Percentiles rank a stretch among this genome's conserved stretches.
Conservation (phyloP, 2,329 filamentous ascomycete genomes). For the Lachnellula hyalina region DNA sequence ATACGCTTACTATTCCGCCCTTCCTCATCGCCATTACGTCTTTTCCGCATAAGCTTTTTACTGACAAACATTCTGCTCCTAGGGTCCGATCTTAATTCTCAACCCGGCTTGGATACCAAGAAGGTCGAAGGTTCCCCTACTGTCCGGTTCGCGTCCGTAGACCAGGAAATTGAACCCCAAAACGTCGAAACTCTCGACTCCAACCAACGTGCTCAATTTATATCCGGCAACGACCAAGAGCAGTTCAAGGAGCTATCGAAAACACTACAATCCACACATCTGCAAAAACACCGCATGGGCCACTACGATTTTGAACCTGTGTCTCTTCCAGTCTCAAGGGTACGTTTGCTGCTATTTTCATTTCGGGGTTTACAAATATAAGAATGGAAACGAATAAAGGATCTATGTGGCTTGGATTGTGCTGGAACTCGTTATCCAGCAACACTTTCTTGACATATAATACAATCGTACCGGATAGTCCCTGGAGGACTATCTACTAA, state of each 20-base stretch:
- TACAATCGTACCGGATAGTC: constrained; percentile 5
- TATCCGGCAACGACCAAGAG: constrained; percentile 16
- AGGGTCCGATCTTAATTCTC: constrained; percentile 13
- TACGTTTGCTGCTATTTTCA: constrained; percentile 44
- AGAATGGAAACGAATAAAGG: not conserved
- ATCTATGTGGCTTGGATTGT: not conserved
- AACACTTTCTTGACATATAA: not conserved
- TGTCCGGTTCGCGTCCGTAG: constrained; percentile 67
- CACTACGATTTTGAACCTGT: constrained; percentile 88
- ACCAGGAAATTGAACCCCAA: constrained; percentile 61
- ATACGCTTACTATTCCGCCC: constrained; percentile 16
- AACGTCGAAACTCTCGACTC: constrained; percentile 31
- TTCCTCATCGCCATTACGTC: constrained; percentile 11
- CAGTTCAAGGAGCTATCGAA: constrained; percentile 49
- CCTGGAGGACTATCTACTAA: constrained; percentile 1
- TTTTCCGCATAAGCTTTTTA: constrained; percentile 10
- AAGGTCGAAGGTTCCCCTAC: constrained; percentile 36
- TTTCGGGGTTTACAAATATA: not conserved
- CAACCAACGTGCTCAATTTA: constrained; percentile 18
- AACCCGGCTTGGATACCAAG: constrained; percentile 11
- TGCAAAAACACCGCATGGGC: constrained; percentile 79
- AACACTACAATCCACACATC: constrained; percentile 64
- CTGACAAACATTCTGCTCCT: constrained; percentile 12
- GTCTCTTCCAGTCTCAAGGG: constrained; percentile 78
- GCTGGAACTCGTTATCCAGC: not conserved